A percentile compares a stretch with the other conserved stretches of the same genome.
Conservation (phyloP, 177 flowering plant genomes). For the Vitis hybrid region DNA sequence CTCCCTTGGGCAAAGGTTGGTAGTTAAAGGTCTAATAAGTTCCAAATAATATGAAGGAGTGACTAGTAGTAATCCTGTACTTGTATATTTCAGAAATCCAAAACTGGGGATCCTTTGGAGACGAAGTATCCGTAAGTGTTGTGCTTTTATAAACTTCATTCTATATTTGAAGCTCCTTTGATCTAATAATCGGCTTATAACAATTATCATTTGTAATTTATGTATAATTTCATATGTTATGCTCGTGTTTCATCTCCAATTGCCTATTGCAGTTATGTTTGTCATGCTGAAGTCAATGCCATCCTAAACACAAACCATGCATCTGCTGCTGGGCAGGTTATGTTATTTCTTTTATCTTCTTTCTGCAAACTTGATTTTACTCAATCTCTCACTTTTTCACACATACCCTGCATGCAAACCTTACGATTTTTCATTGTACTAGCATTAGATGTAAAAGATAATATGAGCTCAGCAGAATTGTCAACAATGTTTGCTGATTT, state of each 20-base stretch:
- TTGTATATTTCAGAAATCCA: slow-evolving; percentile 65
- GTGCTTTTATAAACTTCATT: not conserved
- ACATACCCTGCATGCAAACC: not conserved
- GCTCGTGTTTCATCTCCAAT: slow-evolving; percentile 1
- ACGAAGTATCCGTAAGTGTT: slow-evolving; percentile 90
- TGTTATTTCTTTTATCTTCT: not conserved
- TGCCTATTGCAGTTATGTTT: slow-evolving; percentile 67
- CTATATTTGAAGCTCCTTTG: not conserved
- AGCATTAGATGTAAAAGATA: no score
- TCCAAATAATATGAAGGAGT: slow-evolving; percentile 2
- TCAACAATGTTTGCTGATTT: not conserved
- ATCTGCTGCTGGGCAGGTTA: slow-evolving; percentile 90
- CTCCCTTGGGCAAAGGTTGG: slow-evolving; percentile 98
- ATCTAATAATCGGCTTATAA: not conserved
- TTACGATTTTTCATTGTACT: no score
- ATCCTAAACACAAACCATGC: slow-evolving; percentile 93
- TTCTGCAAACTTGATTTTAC: not conserved
- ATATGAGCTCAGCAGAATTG: no score
- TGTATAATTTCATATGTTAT: not conserved
- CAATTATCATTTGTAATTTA: no score
- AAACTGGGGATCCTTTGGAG: slow-evolving; percentile 70
- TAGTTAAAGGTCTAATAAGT: not conserved
- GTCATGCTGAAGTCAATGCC: slow-evolving; percentile 97
- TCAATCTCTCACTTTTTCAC: not conserved
- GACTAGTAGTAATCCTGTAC: not conserved